phyloP scores from a whole-genome alignment of 345 rosid species.

The Nasturtium officinale region DNA sequence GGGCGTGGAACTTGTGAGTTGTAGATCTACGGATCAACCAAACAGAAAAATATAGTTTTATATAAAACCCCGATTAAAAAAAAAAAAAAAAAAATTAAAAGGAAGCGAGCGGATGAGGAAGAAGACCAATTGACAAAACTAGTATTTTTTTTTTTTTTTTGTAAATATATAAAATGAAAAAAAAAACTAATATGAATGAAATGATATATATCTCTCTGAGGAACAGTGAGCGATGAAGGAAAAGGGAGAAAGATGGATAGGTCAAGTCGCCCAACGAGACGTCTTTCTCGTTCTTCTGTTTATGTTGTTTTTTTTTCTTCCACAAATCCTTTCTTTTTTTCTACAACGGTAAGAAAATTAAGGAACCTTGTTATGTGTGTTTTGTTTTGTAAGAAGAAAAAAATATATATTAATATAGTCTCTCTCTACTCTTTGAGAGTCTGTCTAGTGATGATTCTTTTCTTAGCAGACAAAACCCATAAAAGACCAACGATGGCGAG shows the following conservation, averaged over 20 bases:
- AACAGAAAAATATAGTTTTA: not conserved
- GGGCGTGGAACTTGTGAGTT: conserved; percentile 38
- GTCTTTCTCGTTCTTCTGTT: conserved; percentile 22
- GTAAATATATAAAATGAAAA: too few species aligned
- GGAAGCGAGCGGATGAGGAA: conserved; percentile 30
- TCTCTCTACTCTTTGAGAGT: not conserved
- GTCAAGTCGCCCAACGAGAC: conserved; percentile 33
- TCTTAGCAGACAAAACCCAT: conserved; percentile 66
- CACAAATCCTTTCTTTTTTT: not conserved
- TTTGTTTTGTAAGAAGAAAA: too few species aligned
- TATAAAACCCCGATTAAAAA: not conserved
- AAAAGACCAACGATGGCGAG: conserved; percentile 68
- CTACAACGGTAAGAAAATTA: not conserved
- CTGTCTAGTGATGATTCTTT: not conserved
- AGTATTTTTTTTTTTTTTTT: not conserved
- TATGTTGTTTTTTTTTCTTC: not conserved
- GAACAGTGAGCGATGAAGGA: conserved; percentile 17
- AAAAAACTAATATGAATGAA: too few species aligned
- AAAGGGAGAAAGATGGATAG: not conserved
- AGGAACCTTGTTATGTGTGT: too few species aligned
- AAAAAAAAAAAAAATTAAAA: not conserved
- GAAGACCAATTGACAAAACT: conserved; percentile 9
- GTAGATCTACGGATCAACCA: conserved; percentile 67
- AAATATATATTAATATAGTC: too few species aligned
- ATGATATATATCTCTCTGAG: not conserved